Conservation (phyloP, 129 eudicot genomes). For the Chrysanthemum seticuspe region DNA sequence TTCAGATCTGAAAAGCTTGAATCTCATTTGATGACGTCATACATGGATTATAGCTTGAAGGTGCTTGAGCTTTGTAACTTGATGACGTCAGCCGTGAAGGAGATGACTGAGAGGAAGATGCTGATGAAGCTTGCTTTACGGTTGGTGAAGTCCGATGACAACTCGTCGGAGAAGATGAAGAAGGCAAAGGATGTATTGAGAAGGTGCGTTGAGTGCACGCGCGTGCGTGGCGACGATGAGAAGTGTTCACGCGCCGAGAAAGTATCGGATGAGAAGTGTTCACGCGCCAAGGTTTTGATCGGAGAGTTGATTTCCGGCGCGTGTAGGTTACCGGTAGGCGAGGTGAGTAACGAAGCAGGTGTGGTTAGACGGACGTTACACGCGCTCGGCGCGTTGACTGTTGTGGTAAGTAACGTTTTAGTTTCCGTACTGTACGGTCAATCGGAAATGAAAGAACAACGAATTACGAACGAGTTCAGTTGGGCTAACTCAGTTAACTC, state of each 20-base stretch:
- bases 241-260: not conserved
- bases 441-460: slow-evolving; percentile 22
- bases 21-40: slow-evolving; percentile 27
- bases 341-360: slow-evolving; percentile 21
- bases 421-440: slow-evolving; percentile 32
- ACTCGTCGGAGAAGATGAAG: slow-evolving; percentile 29
- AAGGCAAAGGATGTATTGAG: slow-evolving; percentile 32
- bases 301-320: slow-evolving; percentile 32
- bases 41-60: slow-evolving; percentile 44
- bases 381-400: slow-evolving; percentile 39
- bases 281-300: slow-evolving; percentile 31
- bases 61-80: slow-evolving; percentile 39
- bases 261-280: slow-evolving; percentile 21
- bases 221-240: too few relatives aligned
- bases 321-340: slow-evolving; percentile 28
- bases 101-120: slow-evolving; percentile 35
- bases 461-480: slow-evolving; percentile 38
- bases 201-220: slow-evolving; percentile 19
- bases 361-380: slow-evolving; percentile 35
- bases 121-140: slow-evolving; percentile 37
- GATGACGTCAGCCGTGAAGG: slow-evolving; percentile 37
- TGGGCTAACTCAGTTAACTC: slow-evolving; percentile 40
- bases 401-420: slow-evolving; percentile 25
- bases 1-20: slow-evolving; percentile 17
- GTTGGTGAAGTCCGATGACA: slow-evolving; percentile 22